phyloP scores from a whole-genome alignment of 75 land plant genomes.

The Cryptomeria japonica region DNA sequence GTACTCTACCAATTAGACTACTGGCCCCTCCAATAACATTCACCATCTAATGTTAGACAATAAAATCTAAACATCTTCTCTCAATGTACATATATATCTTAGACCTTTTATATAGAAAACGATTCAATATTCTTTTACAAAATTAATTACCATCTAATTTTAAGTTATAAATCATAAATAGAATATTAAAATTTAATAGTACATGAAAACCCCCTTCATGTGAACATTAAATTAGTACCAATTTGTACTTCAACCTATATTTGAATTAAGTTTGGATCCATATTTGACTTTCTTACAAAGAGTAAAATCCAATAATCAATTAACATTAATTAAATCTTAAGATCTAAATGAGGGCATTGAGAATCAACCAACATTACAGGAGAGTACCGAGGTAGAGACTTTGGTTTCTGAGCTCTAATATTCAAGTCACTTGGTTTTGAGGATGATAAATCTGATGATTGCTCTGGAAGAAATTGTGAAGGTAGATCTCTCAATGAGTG shows the following conservation, averaged over 20 bases:
- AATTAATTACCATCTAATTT: not conserved
- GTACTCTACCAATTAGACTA: too few relatives aligned
- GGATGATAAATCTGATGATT: conserved; percentile 28
- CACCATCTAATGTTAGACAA: too few relatives aligned
- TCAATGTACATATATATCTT: too few relatives aligned
- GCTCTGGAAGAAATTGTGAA: conserved; percentile 31
- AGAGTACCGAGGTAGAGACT: conserved; percentile 48
- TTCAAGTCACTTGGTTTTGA: conserved; percentile 69
- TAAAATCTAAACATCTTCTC: too few relatives aligned
- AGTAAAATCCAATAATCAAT: not conserved
- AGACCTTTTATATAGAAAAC: too few relatives aligned
- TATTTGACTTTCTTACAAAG: conserved; percentile 2
- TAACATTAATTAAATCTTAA: conserved; percentile 47
- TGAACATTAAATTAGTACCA: too few relatives aligned
- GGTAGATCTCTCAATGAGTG: conserved; percentile 30
- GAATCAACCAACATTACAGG: conserved; percentile 42
- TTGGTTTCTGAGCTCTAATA: conserved; percentile 47
- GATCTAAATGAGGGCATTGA: conserved; percentile 67
- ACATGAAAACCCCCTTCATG: not conserved
- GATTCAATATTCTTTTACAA: too few relatives aligned
- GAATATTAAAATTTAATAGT: conserved; percentile 9
- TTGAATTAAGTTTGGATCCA: not conserved
- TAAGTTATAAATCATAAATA: conserved; percentile 1
- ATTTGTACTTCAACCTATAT: too few relatives aligned
- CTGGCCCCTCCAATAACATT: too few relatives aligned